These are phyloP conservation scores for Phytophthora vignae DNA, from an alignment of 352 stramenopile species.

Conservation along the genomic window DNA sequence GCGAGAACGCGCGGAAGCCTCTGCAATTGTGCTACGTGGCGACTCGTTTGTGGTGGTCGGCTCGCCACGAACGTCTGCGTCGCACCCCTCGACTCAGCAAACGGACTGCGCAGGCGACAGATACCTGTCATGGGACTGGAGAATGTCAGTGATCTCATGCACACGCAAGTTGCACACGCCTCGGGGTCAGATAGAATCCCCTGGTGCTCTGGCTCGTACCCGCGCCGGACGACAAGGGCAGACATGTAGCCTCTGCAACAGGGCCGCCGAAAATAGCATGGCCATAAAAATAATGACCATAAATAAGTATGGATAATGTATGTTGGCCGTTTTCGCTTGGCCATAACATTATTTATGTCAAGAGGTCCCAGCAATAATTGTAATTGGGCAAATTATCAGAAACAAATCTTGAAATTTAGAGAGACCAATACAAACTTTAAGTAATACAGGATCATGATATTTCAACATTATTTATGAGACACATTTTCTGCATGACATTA, in stretches of 20 bases:
- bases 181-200: conserved; percentile 6
- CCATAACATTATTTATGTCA: no score
- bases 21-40: not conserved
- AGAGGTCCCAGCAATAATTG: no score
- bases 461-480: no score
- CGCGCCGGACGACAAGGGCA: not conserved
- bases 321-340: no score
- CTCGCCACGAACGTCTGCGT: not conserved
- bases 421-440: no score
- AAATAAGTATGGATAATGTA: no score
- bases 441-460: no score
- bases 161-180: conserved; percentile 13
- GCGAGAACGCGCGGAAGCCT: not conserved
- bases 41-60: conserved; percentile 4
- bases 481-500: no score
- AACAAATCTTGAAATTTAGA: no score
- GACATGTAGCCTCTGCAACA: not conserved
- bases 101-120: not conserved
- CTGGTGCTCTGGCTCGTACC: not conserved
- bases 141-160: conserved; percentile 20
- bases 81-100: not conserved
- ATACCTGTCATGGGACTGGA: conserved; percentile 6
- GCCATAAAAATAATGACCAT: no score
- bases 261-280: no score
- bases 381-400: no score